Evolutionary conservation across 495 filamentous ascomycete genomes (phyloP).

Genomic region (Xylaria palmicola): DNA sequence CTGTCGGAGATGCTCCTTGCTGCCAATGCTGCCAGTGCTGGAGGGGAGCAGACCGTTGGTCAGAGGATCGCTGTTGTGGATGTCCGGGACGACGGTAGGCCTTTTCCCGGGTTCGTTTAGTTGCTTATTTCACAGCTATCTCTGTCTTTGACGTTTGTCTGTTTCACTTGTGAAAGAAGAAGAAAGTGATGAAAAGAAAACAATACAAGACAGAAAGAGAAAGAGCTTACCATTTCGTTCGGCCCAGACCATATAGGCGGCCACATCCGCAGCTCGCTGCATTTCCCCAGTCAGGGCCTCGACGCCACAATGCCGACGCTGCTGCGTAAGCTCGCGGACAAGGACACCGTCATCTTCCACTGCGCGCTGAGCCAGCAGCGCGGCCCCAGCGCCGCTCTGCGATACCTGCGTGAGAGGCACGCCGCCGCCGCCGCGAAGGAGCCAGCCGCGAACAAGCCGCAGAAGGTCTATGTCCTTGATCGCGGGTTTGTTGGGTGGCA

Average conservation of each 20-base stretch:
- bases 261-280: conserved; percentile 75
- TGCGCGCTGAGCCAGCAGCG: conserved; percentile 92
- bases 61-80: conserved; percentile 72
- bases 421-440: conserved; percentile 28
- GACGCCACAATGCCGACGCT: conserved; percentile 79
- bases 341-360: conserved; percentile 87
- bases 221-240: too few species aligned
- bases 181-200: too few species aligned
- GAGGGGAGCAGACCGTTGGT: conserved; percentile 12
- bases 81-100: conserved; percentile 76
- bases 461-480: conserved; percentile 79
- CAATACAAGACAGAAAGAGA: too few species aligned
- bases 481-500: conserved; percentile 91
- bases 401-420: conserved; percentile 66
- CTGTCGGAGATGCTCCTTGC: conserved; percentile 57
- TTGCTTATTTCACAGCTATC: too few species aligned
- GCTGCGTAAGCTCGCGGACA: conserved; percentile 71
- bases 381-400: conserved; percentile 66
- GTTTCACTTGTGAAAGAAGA: too few species aligned
- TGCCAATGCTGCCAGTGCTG: not conserved
- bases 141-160: too few species aligned
- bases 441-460: conserved; percentile 37
- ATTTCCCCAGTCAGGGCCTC: conserved; percentile 71
- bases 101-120: not conserved
- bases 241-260: conserved; percentile 89